Evolutionary conservation across 257 asterid species (phyloP).

Genomic region (Nicotiana undulata): DNA sequence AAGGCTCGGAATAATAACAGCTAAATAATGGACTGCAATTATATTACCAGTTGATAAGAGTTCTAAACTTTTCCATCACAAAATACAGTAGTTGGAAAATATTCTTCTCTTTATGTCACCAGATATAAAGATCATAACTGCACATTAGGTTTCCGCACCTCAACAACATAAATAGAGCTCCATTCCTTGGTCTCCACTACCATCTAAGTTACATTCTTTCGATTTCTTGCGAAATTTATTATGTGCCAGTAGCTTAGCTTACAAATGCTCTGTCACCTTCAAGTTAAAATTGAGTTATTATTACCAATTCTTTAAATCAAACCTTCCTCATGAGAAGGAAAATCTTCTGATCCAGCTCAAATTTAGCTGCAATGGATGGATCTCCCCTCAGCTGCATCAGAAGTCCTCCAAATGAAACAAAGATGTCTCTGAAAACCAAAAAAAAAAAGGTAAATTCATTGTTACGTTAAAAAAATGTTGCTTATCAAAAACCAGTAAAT

Average conservation of each 20-base stretch:
- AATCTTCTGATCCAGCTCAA: conserved; percentile 79
- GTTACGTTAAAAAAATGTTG: not conserved
- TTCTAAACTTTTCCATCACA: not conserved
- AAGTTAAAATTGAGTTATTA: not conserved
- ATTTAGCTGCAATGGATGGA: conserved; percentile 10
- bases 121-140: not conserved
- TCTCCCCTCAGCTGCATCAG: conserved; percentile 10
- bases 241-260: not conserved
- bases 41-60: not conserved
- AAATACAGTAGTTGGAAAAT: not conserved
- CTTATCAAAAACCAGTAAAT: not conserved
- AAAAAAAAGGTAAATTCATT: not conserved
- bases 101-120: not conserved
- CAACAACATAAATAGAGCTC: not conserved
- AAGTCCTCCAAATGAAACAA: conserved; percentile 10
- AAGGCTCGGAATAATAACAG: not conserved
- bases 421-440: conserved; percentile 5
- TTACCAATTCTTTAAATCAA: conserved; percentile 10
- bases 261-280: not conserved
- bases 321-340: conserved; percentile 80
- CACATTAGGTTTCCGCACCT: not conserved
- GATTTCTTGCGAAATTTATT: not conserved
- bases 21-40: not conserved
- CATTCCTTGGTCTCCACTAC: not conserved
- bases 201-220: not conserved